Evolutionary conservation across 129 eudicot species (phyloP), one percentile per base, ranked within the genome.

Genomic region (Ambrosia trifida): DNA sequence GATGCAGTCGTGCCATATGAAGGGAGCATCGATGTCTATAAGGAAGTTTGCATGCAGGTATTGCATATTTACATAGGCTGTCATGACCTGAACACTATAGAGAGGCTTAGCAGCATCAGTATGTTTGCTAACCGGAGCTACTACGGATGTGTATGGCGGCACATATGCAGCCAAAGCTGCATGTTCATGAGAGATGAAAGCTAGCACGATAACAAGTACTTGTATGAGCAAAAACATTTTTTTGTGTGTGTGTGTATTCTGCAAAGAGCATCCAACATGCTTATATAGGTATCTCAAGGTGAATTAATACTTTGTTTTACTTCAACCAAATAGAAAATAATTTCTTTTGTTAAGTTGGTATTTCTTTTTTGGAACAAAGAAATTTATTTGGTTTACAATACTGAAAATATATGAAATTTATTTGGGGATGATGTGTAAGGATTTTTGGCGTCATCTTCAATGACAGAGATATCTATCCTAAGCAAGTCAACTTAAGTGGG

Each of bases 1-100:
- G 16, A 79, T 8, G 43, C 87, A 85, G 14, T 32, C 45, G 45
- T 44, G 54, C 90, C 87, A 85, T 16, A 68, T 47, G 70, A 75
- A 72, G 0, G 84, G 83, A 36, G 87, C 76, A 38, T 65, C 74
- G 47, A 85, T 72, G 67, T 85, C 90, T 32, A 85, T 79, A 38
- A 85, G 84, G 20, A 57, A 73, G 66, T 72, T 73, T 57, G 72
- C 70, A 12, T 57, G 67, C 40, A 38, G 18, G 28, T 11, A 38
- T 19, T 36, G 24, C 64, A 36, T 54, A 24, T 52, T 53, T 12
- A 36, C 64, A 19, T 36, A 38, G 5, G 51, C 4, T 3, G 74
- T 51, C 24, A 38, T 70, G 53, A 70, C 20, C 20, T 58, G 44
- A 28, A 58, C 66, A 9, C 76, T 72, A 44, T 58, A 72, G 30